Conservation (phyloP, 2,329 filamentous ascomycete genomes). For the Raffaelea ambrosiae region DNA sequence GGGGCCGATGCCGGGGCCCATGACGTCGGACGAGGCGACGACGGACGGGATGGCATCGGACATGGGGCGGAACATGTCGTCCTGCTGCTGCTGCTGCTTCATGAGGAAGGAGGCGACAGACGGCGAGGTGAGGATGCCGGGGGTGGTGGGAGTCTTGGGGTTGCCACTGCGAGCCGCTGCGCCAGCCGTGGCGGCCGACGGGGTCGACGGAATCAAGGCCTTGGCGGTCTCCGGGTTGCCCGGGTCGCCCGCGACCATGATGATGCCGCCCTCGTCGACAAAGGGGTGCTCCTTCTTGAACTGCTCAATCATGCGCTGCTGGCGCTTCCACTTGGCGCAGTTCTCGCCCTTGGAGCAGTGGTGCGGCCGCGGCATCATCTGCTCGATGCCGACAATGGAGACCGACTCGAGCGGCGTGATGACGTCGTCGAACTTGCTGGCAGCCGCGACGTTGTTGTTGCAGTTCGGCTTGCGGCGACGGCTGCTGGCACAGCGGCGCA, state of each 20-base stretch:
- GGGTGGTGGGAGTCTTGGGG: not conserved
- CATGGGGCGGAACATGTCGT: constrained; percentile 50
- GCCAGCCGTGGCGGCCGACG: not conserved
- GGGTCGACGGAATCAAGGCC: constrained; percentile 36
- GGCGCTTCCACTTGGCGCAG: constrained; percentile 73
- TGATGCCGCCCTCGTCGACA: constrained; percentile 52
- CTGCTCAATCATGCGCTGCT: constrained; percentile 67
- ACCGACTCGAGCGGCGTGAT: constrained; percentile 76
- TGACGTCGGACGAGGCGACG: constrained; percentile 82
- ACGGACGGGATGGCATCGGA: constrained; percentile 75
- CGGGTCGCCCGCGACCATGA: constrained; percentile 70
- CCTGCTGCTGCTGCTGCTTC: not conserved
- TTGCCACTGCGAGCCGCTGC: not conserved
- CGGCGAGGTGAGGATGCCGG: not conserved
- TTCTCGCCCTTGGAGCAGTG: constrained; percentile 79
- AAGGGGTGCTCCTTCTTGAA: constrained; percentile 71
- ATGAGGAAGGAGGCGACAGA: not conserved
- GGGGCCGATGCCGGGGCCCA: constrained; percentile 56
- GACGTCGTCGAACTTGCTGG: constrained; percentile 47
- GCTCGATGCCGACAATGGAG: constrained; percentile 87
- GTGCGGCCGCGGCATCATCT: constrained; percentile 77
- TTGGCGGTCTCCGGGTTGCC: constrained; percentile 63
- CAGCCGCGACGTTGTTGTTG: constrained; percentile 62
- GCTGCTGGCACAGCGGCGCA: constrained; percentile 31
- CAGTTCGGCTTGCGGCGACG: constrained; percentile 29